Conservation (phyloP, 2,329 filamentous ascomycete species). For the Aspergillus texensis region DNA sequence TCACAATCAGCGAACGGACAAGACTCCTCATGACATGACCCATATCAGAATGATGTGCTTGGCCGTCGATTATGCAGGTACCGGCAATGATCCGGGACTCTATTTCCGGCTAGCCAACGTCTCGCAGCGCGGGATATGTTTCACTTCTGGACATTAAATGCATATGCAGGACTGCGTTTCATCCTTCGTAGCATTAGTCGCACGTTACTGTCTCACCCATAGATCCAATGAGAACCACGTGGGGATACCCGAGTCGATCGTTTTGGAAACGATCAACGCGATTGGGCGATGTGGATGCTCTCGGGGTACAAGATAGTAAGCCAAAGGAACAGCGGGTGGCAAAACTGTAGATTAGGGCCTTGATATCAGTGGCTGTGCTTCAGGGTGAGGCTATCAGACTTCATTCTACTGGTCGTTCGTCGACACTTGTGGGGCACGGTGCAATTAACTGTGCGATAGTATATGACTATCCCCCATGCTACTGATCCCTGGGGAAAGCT, state of each 20-base stretch:
- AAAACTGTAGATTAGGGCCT: background rate
- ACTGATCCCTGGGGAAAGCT: background rate
- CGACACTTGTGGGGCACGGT: background rate
- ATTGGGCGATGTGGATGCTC: background rate
- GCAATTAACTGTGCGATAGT: background rate
- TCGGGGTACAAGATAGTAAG: background rate
- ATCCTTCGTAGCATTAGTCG: background rate
- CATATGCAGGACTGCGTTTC: background rate
- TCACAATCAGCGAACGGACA: background rate
- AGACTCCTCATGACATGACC: background rate
- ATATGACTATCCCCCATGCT: background rate
- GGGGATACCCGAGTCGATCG: background rate
- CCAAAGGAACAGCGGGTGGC: background rate
- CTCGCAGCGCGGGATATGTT: background rate
- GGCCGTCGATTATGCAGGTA: background rate
- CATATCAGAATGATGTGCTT: background rate
- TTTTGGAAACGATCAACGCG: background rate
- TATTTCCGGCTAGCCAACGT: background rate
- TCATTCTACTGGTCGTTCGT: background rate
- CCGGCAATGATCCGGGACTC: background rate
- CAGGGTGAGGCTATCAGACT: too few relatives aligned
- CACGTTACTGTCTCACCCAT: background rate
- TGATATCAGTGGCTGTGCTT: background rate
- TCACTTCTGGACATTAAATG: background rate
- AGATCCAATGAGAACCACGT: background rate